Evolutionary conservation across 345 rosid genomes (phyloP), one percentile per base, ranked within the genome.

Genomic region (Xanthoceras sorbifolium): DNA sequence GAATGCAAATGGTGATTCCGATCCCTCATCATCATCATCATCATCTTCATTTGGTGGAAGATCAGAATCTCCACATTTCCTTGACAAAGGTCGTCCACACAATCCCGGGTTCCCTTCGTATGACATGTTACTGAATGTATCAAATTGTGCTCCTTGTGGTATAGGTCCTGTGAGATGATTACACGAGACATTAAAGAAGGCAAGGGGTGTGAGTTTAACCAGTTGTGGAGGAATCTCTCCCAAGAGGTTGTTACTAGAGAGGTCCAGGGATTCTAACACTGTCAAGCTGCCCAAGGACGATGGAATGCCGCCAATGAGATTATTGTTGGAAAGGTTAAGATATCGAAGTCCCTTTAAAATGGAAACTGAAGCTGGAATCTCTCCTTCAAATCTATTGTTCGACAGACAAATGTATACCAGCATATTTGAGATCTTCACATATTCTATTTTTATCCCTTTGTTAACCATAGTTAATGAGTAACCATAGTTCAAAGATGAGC

Each of bases 181-280:
- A 2, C 38, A 2, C 1, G 75, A 81, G 12, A 73, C 17, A 23
- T 77, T 44, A 0, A 81, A 69, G 22, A 29, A 38, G 11, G 38
- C 48, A 1, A 62, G 75, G 18, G 42, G 36, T 9, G 15, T 20
- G 3, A 77, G 31, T 3, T 73, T 60, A 9, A 1, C 18, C 1
- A 77, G 67, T 18, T 63, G 64, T 0, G 25, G 61, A 2, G 84
- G 76, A 44, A 78, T 82, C 17, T 26, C 36, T 26, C 81, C 57
- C 0, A 75, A 54, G 9, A 77, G 71, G n/a, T 54, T 77, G 69
- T 63, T 77, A 5, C 2, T 1, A 8, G 73, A 69, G 17, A 77
- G 79, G 17, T 64, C 72, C 23, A 74, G 32, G 0, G 78, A 34
- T 31, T 81, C 67, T 3, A 81, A 57, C 1, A 8, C 23, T 0